Evolutionary conservation across 1,139 yeast species (phyloP).

Genomic region (Diutina neorugosa): DNA sequence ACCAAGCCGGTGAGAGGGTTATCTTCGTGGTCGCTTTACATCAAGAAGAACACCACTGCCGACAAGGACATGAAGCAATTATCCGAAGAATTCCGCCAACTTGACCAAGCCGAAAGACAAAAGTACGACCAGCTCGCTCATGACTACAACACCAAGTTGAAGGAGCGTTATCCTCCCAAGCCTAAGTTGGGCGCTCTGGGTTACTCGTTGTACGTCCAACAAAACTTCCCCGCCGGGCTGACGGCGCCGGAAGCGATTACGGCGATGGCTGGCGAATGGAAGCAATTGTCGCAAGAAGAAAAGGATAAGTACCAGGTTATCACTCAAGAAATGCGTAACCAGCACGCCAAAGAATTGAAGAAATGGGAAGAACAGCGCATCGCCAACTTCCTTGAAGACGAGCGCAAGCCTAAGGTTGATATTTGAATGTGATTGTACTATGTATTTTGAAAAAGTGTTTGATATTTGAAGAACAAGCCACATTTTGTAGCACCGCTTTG

Average conservation of each 20-base stretch:
- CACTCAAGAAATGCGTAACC: slow-evolving; percentile 10
- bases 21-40: slow-evolving; percentile 18
- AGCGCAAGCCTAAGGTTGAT: neutral
- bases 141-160: slow-evolving; percentile 16
- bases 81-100: slow-evolving; percentile 14
- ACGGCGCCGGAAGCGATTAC: slow-evolving; percentile 17
- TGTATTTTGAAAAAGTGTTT: neutral
- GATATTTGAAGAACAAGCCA: neutral
- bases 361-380: slow-evolving; percentile 20
- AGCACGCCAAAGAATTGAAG: slow-evolving; percentile 13
- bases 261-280: slow-evolving; percentile 18
- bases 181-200: slow-evolving; percentile 20
- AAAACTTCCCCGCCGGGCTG: slow-evolving; percentile 15
- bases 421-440: neutral
- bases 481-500: too few species aligned
- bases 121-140: slow-evolving; percentile 15
- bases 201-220: slow-evolving; percentile 21
- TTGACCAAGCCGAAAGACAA: slow-evolving; percentile 18
- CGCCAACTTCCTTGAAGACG: slow-evolving; percentile 11
- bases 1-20: slow-evolving; percentile 17
- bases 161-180: slow-evolving; percentile 18
- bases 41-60: slow-evolving; percentile 13
- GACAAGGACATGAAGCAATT: slow-evolving; percentile 11
- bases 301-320: slow-evolving; percentile 17
- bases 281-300: slow-evolving; percentile 16